Conservation (phyloP, 768 basidiomycete genomes). For the Pleurotus tuber-regium region DNA sequence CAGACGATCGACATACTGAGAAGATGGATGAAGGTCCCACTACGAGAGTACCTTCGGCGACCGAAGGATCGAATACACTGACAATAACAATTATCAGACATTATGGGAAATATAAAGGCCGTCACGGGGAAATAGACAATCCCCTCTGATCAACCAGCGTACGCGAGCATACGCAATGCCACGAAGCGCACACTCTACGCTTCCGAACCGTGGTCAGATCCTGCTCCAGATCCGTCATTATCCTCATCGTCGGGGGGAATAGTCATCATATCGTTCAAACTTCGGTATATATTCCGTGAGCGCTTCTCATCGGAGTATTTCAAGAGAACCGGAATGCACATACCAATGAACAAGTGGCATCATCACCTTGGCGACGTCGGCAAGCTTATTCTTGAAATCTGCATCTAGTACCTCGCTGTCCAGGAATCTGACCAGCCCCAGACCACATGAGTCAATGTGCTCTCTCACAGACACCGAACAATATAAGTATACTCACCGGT, state of each 20-base stretch:
- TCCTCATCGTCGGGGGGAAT: constrained; percentile 34
- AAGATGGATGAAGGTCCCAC: too few relatives aligned
- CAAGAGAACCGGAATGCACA: constrained; percentile 17
- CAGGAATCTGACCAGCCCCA: constrained; percentile 65
- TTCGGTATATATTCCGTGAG: constrained; percentile 25
- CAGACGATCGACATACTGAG: too few relatives aligned
- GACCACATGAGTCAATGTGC: too few relatives aligned
- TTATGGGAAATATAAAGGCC: too few relatives aligned
- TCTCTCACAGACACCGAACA: neutral
- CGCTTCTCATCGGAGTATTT: constrained; percentile 2
- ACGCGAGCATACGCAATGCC: too few relatives aligned
- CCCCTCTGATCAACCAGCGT: too few relatives aligned
- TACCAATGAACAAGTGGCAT: constrained; percentile 82
- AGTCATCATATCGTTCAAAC: constrained; percentile 74
- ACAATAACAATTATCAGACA: too few relatives aligned
- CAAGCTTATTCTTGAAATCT: constrained; percentile 64
- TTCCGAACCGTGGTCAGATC: neutral
- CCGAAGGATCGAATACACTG: too few relatives aligned
- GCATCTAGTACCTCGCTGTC: constrained; percentile 70
- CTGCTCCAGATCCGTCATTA: constrained; percentile 11
- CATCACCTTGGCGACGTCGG: constrained; percentile 50
- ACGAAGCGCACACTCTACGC: too few relatives aligned
- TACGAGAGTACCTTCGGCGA: too few relatives aligned
- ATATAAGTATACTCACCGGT: constrained; percentile 47
- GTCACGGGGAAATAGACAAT: too few relatives aligned